These are phyloP conservation scores for Candida pseudoglaebosa DNA, from an alignment of 805 yeast genomes.

Conservation along the genomic window DNA sequence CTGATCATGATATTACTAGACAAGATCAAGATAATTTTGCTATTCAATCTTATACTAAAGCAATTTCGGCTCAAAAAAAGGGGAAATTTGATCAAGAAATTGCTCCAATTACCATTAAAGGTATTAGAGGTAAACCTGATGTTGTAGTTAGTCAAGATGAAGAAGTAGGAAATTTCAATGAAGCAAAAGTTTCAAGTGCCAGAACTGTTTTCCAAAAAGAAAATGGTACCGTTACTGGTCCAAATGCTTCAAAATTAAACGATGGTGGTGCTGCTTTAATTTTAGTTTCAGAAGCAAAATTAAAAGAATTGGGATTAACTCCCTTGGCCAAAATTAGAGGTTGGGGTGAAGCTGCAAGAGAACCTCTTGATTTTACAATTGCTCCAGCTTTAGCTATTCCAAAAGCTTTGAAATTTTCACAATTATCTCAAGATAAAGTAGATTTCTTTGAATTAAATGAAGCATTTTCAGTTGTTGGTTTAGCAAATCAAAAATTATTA, in stretches of 20 bases:
- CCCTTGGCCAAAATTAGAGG: slow-evolving; percentile 88
- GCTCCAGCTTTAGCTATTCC: slow-evolving; percentile 95
- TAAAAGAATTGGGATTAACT: slow-evolving; percentile 78
- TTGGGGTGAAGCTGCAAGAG: slow-evolving; percentile 98
- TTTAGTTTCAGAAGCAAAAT: slow-evolving; percentile 78
- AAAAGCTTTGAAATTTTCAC: slow-evolving; percentile 89
- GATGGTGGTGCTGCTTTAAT: slow-evolving; percentile 98
- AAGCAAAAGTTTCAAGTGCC: slow-evolving; percentile 70
- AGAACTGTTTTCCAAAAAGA: slow-evolving; percentile 94
- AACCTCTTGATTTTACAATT: slow-evolving; percentile 92
- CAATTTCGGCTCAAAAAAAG: slow-evolving; percentile 70
- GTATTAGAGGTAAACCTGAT: slow-evolving; percentile 85
- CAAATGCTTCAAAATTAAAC: slow-evolving; percentile 93
- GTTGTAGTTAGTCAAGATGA: slow-evolving; percentile 71
- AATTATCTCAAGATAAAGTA: slow-evolving; percentile 57
- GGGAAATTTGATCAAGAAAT: slow-evolving; percentile 85
- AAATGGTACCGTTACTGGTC: slow-evolving; percentile 94
- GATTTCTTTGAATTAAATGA: slow-evolving; percentile 96
- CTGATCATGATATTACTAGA: slow-evolving; percentile 71
- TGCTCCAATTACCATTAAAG: slow-evolving; percentile 84
- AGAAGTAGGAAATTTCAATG: slow-evolving; percentile 75
- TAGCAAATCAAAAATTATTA: slow-evolving; percentile 77
- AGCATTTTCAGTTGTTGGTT: slow-evolving; percentile 95
- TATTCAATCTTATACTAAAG: slow-evolving; percentile 77
- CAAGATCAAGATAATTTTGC: slow-evolving; percentile 91